Percentiles rank a stretch among this genome's conserved stretches.
Conservation (phyloP, 768 basidiomycete genomes). For the Pholiota molesta region DNA sequence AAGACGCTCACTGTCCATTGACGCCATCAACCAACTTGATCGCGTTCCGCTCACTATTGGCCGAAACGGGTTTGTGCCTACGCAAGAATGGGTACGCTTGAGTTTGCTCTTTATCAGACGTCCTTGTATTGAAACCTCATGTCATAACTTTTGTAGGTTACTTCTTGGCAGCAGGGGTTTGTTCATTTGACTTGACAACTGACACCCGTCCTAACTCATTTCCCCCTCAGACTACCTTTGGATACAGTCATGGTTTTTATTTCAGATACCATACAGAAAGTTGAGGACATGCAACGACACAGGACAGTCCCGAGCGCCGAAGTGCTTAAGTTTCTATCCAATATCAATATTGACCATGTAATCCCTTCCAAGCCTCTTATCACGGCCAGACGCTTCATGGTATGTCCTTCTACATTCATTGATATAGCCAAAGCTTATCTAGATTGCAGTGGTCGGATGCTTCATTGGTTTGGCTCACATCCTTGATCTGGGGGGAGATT, state of each 20-base stretch:
- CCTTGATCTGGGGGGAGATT: slow-evolving; percentile 93
- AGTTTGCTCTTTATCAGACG: slow-evolving; percentile 5
- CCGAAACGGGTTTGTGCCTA: slow-evolving; percentile 91
- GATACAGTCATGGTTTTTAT: slow-evolving; percentile 88
- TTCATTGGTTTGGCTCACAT: slow-evolving; percentile 90
- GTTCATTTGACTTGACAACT: slow-evolving; percentile 15
- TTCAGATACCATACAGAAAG: slow-evolving; percentile 83
- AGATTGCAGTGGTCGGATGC: slow-evolving; percentile 83
- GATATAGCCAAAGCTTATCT: not conserved
- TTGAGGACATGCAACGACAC: slow-evolving; percentile 80
- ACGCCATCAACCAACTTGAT: slow-evolving; percentile 58
- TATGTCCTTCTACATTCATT: slow-evolving; percentile 37
- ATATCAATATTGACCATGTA: slow-evolving; percentile 67
- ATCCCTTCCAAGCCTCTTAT: slow-evolving; percentile 72
- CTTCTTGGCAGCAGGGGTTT: slow-evolving; percentile 97
- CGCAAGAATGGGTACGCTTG: slow-evolving; percentile 90
- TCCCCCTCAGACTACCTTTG: slow-evolving; percentile 69
- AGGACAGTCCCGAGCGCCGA: slow-evolving; percentile 63
- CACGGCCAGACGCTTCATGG: slow-evolving; percentile 74
- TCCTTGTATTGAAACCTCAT: no score
- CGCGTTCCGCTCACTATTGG: slow-evolving; percentile 76
- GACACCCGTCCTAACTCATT: not conserved
- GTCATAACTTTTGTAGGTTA: slow-evolving; percentile 49
- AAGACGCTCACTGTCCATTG: slow-evolving; percentile 57
- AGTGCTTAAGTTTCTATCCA: slow-evolving; percentile 76